A percentile compares a stretch with the other conserved stretches of the same genome.
Evolutionary conservation across 371 early-diverging fungal genomes (phyloP).

Genomic region (Syncephalastrum sp.): DNA sequence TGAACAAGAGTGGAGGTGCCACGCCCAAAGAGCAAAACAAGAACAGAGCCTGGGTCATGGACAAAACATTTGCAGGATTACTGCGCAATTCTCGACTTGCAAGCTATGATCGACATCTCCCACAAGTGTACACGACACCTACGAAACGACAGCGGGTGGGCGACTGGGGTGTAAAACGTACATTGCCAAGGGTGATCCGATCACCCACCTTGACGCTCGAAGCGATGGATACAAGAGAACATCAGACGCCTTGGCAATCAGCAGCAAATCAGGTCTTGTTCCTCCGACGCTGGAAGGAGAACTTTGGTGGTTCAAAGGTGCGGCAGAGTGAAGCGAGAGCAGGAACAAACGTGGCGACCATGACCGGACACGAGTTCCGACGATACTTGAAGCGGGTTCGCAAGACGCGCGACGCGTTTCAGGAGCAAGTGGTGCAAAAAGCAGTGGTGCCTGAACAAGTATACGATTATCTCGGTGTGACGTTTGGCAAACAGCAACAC

Average conservation of each 20-base stretch:
- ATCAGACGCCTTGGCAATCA: slow-evolving; percentile 71
- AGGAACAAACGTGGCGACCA: slow-evolving; percentile 46
- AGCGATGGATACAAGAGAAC: slow-evolving; percentile 72
- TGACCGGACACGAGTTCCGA: slow-evolving; percentile 63
- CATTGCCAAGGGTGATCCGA: slow-evolving; percentile 63
- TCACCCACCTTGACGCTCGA: slow-evolving; percentile 60
- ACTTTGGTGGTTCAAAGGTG: slow-evolving; percentile 63
- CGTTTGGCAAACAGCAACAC: slow-evolving; percentile 18
- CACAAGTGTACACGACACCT: slow-evolving; percentile 73
- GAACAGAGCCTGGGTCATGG: slow-evolving; percentile 38
- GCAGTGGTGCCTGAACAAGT: slow-evolving; percentile 38
- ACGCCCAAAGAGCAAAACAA: no score
- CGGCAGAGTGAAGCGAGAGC: slow-evolving; percentile 41
- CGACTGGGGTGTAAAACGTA: slow-evolving; percentile 81
- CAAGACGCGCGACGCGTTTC: slow-evolving; percentile 54
- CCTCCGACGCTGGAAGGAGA: slow-evolving; percentile 67
- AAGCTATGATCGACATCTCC: slow-evolving; percentile 63
- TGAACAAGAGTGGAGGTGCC: no score
- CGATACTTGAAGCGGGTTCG: slow-evolving; percentile 54
- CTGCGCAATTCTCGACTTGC: slow-evolving; percentile 74
- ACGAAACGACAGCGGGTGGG: slow-evolving; percentile 51
- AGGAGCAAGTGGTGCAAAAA: slow-evolving; percentile 38
- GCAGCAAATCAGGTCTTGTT: slow-evolving; percentile 55
- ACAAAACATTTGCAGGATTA: slow-evolving; percentile 70
- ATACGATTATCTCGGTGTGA: slow-evolving; percentile 26